Evolutionary conservation across 1,284 basidiomycete species (phyloP).

Genomic region (Ceratobasidium theobromae): DNA sequence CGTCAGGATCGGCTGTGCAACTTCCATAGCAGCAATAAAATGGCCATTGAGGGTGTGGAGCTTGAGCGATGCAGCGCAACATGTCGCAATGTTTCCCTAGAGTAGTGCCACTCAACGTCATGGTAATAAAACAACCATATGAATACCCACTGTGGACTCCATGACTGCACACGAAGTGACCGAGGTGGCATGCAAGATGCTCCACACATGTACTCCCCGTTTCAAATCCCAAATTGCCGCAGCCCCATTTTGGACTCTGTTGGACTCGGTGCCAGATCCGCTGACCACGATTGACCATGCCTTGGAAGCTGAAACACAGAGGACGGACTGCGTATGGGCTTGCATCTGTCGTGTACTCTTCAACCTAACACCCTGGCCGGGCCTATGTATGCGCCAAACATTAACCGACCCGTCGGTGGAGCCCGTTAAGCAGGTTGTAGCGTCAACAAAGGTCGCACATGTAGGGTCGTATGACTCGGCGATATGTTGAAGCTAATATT

Average conservation of each 20-base stretch:
- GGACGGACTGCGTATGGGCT: conserved; percentile 68
- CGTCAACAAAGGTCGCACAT: conserved; percentile 76
- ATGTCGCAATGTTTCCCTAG: conserved; percentile 82
- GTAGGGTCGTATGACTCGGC: conserved; percentile 71
- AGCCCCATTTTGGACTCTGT: conserved; percentile 62
- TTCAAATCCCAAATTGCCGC: conserved; percentile 93
- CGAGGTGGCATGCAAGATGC: conserved; percentile 65
- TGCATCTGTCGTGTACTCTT: conserved; percentile 73
- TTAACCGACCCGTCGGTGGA: conserved; percentile 74
- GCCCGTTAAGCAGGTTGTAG: conserved; percentile 71
- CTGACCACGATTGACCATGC: conserved; percentile 84
- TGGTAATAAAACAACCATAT: neutral
- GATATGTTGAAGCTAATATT: conserved; percentile 43
- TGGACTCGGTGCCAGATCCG: conserved; percentile 53
- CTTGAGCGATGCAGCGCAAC: conserved; percentile 64
- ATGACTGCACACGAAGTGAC: conserved; percentile 78
- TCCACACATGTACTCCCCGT: conserved; percentile 70
- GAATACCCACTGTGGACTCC: conserved; percentile 71
- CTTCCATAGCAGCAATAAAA: conserved; percentile 65
- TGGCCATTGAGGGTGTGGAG: conserved; percentile 83
- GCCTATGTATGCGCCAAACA: conserved; percentile 67
- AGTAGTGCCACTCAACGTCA: conserved; percentile 24
- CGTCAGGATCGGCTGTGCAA: conserved; percentile 56
- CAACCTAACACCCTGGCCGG: conserved; percentile 40
- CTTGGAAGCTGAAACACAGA: conserved; percentile 72